Evolutionary conservation across 1,139 yeast species (phyloP).

Genomic region (Candida sp.): DNA sequence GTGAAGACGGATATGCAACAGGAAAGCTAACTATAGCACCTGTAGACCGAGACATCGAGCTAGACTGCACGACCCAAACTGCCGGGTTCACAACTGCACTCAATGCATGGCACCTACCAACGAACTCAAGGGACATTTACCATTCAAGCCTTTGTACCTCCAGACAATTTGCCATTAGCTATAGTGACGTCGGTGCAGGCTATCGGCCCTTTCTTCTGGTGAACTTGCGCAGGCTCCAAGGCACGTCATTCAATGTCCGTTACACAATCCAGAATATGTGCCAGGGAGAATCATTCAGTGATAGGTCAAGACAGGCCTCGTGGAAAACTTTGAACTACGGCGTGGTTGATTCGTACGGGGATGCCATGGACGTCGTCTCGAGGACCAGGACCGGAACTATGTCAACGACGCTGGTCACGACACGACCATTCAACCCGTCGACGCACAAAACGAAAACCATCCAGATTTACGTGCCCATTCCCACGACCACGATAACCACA

Average conservation of each 20-base stretch:
- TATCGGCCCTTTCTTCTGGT: constrained; percentile 25
- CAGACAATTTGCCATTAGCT: constrained; percentile 14
- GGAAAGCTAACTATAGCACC: constrained; percentile 92
- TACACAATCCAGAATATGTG: background rate
- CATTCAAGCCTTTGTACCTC: constrained; percentile 18
- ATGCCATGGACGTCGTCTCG: background rate
- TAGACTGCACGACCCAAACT: constrained; percentile 21
- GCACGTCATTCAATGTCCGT: background rate
- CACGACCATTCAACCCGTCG: constrained; percentile 16
- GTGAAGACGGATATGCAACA: constrained; percentile 54
- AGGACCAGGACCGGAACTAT: background rate
- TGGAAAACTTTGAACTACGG: background rate
- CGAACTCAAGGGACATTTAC: constrained; percentile 12
- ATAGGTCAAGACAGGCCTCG: background rate
- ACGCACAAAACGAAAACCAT: constrained; percentile 21
- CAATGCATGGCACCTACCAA: constrained; percentile 24
- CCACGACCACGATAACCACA: constrained; percentile 18
- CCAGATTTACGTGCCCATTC: constrained; percentile 18
- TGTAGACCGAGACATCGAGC: constrained; percentile 80
- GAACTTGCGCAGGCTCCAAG: background rate
- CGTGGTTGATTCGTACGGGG: background rate
- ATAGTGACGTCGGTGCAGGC: constrained; percentile 29
- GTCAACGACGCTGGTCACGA: constrained; percentile 19
- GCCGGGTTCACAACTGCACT: constrained; percentile 21
- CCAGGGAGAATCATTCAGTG: background rate